These are phyloP conservation scores for Epichloe aotearoae DNA, from an alignment of 2,329 filamentous ascomycete genomes.

Conservation along the genomic window DNA sequence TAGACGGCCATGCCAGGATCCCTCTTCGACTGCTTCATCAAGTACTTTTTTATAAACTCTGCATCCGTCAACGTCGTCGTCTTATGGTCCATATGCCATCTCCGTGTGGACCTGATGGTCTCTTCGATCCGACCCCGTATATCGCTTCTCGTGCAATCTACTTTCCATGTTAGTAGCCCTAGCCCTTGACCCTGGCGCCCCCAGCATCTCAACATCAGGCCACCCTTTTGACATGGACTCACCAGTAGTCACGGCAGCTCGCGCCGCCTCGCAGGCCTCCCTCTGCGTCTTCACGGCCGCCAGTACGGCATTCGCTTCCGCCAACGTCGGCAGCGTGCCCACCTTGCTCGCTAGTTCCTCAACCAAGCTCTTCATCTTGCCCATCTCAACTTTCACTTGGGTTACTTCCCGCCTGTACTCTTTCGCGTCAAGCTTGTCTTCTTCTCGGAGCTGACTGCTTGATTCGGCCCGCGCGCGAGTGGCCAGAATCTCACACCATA, in stretches of 20 bases:
- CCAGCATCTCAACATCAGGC: no score
- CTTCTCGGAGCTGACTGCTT: constrained; percentile 1
- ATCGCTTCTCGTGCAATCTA: constrained; percentile 1
- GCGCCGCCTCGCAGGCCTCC: not conserved
- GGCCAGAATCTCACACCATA: constrained; percentile 19
- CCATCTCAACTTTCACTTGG: constrained; percentile 11
- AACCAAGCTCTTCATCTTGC: constrained; percentile 12
- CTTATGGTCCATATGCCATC: constrained; percentile 27
- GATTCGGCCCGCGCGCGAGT: constrained; percentile 16
- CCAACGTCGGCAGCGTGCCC: constrained; percentile 10
- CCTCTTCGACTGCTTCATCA: constrained; percentile 23
- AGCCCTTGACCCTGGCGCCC: no score
- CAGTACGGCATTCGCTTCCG: constrained; percentile 10
- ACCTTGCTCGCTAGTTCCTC: constrained; percentile 12
- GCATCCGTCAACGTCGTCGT: constrained; percentile 17
- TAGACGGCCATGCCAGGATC: constrained; percentile 21
- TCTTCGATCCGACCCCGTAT: constrained; percentile 19
- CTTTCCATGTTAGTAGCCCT: not conserved
- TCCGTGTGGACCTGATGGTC: constrained; percentile 22
- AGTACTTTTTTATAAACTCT: constrained; percentile 19
- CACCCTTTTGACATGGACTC: no score
- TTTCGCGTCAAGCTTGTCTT: constrained; percentile 1
- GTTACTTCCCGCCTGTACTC: constrained; percentile 2
- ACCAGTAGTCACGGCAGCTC: not conserved
- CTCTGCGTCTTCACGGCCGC: constrained; percentile 1